Base-by-base conservation (phyloP, 768 basidiomycete genomes). In the Russula virescens region DNA sequence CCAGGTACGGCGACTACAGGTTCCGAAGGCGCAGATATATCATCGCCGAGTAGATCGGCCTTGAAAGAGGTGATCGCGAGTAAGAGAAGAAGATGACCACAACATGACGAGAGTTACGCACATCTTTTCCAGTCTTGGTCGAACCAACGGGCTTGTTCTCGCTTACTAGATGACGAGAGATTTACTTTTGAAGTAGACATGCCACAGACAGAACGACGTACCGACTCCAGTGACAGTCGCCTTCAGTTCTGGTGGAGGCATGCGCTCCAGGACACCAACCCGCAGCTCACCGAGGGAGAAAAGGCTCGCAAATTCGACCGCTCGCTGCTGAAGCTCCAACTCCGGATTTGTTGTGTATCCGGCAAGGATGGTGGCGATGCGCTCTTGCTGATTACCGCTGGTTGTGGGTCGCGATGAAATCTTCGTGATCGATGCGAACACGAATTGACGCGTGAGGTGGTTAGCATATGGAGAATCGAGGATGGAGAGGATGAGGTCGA, bases 211-310 rank as follows among this genome's bases (percentile, higher is more conserved):
- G 26, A 58, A 28, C 18, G 16, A 76, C 84, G 66, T 68, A 95
- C 94, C 91, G 63, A 89, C 82, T 50, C 93, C 97, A 81, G 96
- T 89, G 2, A 98, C 91, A 2, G 96, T 98, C n/a, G 90, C 88
- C 76, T 95, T 97, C 66, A 98, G 76, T 73, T 99, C 97, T 2
- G 97, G 97, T 6, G 93, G 90, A n/a, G 97, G 97, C 97, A 99
- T 99, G 59, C 94, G 83, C 77, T 99, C 97, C 63, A 98, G 74
- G 1, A 99, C 94, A 42, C 96, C 97, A 9, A 81, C 79, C 62
- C 83, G 80, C 23, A 90, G 76, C n/a, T 89, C 85, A 6, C 87
- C 87, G 9, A 92, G 75, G 31, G 80, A 83, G 71, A 92, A 93
- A 67, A 99, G 72, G 68, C 84, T 89, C 1, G 89, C 91, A 73